Evolutionary conservation across 495 filamentous ascomycete genomes (phyloP).

Genomic region (Lasiosphaeria ovina): DNA sequence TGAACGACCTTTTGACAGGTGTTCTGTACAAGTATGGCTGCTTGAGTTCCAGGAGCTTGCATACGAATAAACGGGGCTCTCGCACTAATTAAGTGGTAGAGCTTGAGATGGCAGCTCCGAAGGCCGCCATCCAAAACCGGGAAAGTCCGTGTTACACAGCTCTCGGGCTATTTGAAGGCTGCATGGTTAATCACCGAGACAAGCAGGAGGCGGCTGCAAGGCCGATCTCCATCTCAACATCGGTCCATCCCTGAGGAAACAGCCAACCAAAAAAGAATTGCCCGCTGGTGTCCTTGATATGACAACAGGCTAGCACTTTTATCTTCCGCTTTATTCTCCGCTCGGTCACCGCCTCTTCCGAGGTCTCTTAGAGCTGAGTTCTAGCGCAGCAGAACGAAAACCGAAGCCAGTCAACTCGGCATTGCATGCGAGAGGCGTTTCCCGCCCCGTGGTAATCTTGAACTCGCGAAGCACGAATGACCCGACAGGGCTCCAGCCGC

Average conservation of each 20-base stretch:
- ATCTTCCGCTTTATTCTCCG: no score
- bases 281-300: not conserved
- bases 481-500: no score
- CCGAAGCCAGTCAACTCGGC: no score
- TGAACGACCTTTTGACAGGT: not conserved
- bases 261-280: not conserved
- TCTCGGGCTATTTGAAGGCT: not conserved
- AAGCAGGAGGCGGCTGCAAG: not conserved
- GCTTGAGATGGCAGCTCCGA: not conserved
- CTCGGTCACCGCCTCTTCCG: no score
- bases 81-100: not conserved
- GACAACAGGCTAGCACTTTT: no score
- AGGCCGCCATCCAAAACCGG: not conserved
- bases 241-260: no score
- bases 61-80: no score
- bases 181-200: not conserved
- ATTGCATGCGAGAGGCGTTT: no score
- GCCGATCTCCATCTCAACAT: not conserved
- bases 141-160: not conserved
- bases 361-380: no score
- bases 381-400: no score
- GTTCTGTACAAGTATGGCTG: not conserved
- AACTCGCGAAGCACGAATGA: no score
- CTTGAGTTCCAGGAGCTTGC: conserved; percentile 1
- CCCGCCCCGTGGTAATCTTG: no score